Conservation (phyloP, 1,284 basidiomycete genomes). For the Inonotus obliquus region DNA sequence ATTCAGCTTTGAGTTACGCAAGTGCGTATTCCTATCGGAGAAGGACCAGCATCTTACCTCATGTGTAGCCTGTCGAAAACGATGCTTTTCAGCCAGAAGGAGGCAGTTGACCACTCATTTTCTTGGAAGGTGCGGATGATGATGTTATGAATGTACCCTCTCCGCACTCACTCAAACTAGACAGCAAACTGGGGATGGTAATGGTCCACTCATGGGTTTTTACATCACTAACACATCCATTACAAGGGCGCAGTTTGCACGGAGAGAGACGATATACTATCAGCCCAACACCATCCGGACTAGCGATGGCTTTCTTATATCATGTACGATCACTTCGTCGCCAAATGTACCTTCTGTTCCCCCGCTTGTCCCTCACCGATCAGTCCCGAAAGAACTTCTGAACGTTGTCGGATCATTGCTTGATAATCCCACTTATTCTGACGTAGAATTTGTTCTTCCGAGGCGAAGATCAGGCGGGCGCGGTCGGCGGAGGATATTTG, state of each 20-base stretch:
- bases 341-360: conserved; percentile 49
- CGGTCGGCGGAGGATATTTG: conserved; percentile 50
- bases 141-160: conserved; percentile 8
- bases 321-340: conserved; percentile 74
- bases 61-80: conserved; percentile 43
- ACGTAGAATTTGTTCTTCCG: conserved; percentile 75
- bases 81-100: conserved; percentile 59
- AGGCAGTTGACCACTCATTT: conserved; percentile 81
- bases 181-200: conserved; percentile 85
- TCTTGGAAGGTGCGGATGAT: conserved; percentile 57
- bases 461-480: conserved; percentile 33
- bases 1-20: conserved; percentile 80
- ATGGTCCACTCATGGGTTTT: conserved; percentile 9
- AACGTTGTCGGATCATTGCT: conserved; percentile 70
- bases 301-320: conserved; percentile 67
- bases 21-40: conserved; percentile 34
- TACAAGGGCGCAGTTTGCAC: conserved; percentile 73
- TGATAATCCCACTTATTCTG: conserved; percentile 78
- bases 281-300: conserved; percentile 48
- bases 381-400: conserved; percentile 58
- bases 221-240: background rate
- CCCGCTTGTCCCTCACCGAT: conserved; percentile 41
- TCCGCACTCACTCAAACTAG: conserved; percentile 29
- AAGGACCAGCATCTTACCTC: conserved; percentile 11
- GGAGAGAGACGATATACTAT: conserved; percentile 70